Base-by-base conservation (phyloP, 805 yeast species). In the Lachancea sp. region DNA sequence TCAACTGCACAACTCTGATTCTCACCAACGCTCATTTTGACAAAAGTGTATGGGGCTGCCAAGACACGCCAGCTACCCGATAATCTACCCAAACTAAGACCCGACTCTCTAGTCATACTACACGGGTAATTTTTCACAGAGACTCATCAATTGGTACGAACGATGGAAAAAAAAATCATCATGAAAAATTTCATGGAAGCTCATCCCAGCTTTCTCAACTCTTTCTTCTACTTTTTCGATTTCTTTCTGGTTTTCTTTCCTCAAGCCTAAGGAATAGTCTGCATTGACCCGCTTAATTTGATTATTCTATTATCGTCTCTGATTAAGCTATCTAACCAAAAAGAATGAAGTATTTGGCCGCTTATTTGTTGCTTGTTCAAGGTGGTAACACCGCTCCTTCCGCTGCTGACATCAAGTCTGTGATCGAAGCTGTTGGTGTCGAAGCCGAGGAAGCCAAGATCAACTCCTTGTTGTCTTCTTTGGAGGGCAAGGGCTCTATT, bases 281-380 rank as follows among this genome's bases (percentile, higher is more conserved):
- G 68, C 68, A 63, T 57, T 60, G 48, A 51, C 47, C 42, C 49
- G 66, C 64, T 59, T 61, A 64, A 60, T 63, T 53, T 60, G 67
- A 63, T 63, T 63, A 63, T 63, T 63, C 60, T 63, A 57, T 47
- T 50, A 43, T 38, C 46, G 46, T 43, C 46, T 39, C 29, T 39
- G 36, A 17, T 31, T 19, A 19, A 31, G 22, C 33, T 40, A 20
- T 40, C 19, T 29, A 37, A 29, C 15, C 31, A 29, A 5, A 22
- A 48, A 45, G 61, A 74, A 79, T 85, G 93, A 85, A 84, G 77
- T 85, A 85, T 82, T 78, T 85, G 77, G 95, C 95, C 75, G 91
- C 95, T 75, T 85, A 85, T 79, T 82, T 85, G 74, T 81, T 85
- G 75, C 82, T 85, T 71, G 83, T 74, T 67, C 85, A 85, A 74